Percentiles rank a stretch among this genome's conserved stretches.
phyloP scores from a whole-genome alignment of 2,329 filamentous ascomycete species.

The Ceratocystis colombiana region DNA sequence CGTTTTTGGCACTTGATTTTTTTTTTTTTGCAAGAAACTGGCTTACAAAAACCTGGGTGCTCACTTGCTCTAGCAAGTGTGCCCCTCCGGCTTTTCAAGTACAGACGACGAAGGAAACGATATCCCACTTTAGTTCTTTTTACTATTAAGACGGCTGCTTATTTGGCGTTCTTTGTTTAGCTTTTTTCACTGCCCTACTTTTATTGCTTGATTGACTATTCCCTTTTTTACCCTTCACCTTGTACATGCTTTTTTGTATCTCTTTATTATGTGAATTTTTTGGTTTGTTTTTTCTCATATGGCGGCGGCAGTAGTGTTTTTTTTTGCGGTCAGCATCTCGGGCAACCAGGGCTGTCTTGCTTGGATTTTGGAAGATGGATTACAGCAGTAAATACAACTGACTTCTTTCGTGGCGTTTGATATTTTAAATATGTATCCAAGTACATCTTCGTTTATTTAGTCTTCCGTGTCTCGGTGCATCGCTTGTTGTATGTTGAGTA shows the following conservation, averaged over 20 bases:
- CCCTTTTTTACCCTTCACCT: background rate
- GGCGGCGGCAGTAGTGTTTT: background rate
- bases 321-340: background rate
- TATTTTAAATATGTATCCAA: too few relatives aligned
- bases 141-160: background rate
- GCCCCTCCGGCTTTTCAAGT: background rate
- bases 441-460: too few relatives aligned
- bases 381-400: conserved; percentile 2
- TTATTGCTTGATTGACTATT: background rate
- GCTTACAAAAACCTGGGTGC: background rate
- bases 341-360: background rate
- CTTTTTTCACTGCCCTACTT: background rate
- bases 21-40: conserved; percentile 8
- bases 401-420: background rate
- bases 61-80: background rate
- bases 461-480: too few relatives aligned
- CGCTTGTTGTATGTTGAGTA: too few relatives aligned
- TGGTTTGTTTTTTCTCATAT: background rate
- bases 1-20: background rate
- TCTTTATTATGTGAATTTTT: background rate
- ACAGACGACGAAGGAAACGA: conserved; percentile 12
- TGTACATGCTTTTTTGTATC: conserved; percentile 12
- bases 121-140: conserved; percentile 11
- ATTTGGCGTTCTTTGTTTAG: conserved; percentile 2
- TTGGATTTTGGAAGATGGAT: background rate